Percentiles rank a stretch among this genome's conserved stretches.
Conservation (phyloP, 768 basidiomycete genomes). For the Xerocomus spinulosus region DNA sequence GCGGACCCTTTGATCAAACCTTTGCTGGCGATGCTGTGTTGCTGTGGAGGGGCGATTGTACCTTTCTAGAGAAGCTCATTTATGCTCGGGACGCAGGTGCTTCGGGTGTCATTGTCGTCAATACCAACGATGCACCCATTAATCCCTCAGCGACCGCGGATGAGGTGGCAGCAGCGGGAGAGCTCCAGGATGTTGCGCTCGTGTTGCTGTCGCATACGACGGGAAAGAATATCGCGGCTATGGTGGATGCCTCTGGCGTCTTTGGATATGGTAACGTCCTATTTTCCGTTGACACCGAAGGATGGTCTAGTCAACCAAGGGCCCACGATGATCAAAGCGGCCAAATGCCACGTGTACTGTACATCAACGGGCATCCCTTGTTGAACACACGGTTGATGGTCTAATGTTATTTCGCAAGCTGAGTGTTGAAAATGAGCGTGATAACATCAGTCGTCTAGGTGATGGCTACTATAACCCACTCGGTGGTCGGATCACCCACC, state of each 20-base stretch:
- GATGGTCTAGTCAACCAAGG: conserved; percentile 21
- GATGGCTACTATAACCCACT: too few species aligned
- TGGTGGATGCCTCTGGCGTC: conserved; percentile 51
- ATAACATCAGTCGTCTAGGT: too few species aligned
- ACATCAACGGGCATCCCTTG: conserved; percentile 73
- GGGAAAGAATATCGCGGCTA: conserved; percentile 49
- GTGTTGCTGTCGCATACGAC: conserved; percentile 52
- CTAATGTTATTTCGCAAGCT: conserved; percentile 26
- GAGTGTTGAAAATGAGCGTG: too few species aligned
- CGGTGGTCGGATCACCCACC: too few species aligned
- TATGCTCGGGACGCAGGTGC: conserved; percentile 67
- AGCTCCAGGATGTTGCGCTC: conserved; percentile 54
- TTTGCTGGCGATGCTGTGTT: conserved; percentile 55
- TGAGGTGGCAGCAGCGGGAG: conserved; percentile 55
- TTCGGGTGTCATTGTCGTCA: conserved; percentile 73
- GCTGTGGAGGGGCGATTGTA: conserved; percentile 74
- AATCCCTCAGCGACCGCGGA: conserved; percentile 61
- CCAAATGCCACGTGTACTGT: conserved; percentile 51
- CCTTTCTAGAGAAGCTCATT: conserved; percentile 81
- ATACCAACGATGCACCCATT: conserved; percentile 52
- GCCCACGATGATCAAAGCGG: conserved; percentile 24
- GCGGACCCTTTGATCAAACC: conserved; percentile 45
- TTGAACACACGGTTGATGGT: conserved; percentile 69
- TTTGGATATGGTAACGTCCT: conserved; percentile 45
- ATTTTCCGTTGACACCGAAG: conserved; percentile 45